phyloP scores from a whole-genome alignment of 2,329 filamentous ascomycete genomes.

The Aspergillus sergii region DNA sequence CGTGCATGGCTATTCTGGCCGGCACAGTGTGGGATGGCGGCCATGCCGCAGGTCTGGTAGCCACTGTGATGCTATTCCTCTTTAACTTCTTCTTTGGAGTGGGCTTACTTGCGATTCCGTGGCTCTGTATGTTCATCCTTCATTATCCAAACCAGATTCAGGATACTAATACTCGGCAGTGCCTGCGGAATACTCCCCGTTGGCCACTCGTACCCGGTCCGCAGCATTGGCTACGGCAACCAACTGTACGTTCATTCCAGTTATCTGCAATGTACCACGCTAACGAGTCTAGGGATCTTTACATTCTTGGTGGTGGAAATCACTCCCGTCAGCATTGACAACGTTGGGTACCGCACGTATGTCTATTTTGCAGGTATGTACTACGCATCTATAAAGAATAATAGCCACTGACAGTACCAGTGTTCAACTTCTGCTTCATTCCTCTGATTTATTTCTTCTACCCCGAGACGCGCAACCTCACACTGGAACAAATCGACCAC shows the following conservation, averaged over 20 bases:
- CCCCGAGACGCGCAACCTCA: conserved; percentile 36
- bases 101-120: conserved; percentile 50
- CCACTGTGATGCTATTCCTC: conserved; percentile 55
- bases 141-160: conserved; percentile 25
- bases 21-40: conserved; percentile 46
- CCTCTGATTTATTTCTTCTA: conserved; percentile 51
- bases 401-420: conserved; percentile 7
- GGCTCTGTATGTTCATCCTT: conserved; percentile 31
- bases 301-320: conserved; percentile 51
- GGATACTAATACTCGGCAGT: conserved; percentile 24
- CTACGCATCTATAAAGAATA: background rate
- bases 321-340: conserved; percentile 48
- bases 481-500: conserved; percentile 39
- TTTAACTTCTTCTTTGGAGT: conserved; percentile 59
- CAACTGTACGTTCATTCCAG: conserved; percentile 37
- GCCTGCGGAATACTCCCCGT: conserved; percentile 49
- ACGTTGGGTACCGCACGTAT: conserved; percentile 45
- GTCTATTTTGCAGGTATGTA: conserved; percentile 43
- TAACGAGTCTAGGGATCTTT: conserved; percentile 41
- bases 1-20: conserved; percentile 52
- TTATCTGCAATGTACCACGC: conserved; percentile 2
- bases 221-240: conserved; percentile 54
- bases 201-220: conserved; percentile 53
- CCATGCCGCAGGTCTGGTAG: conserved; percentile 45
- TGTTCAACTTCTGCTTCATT: conserved; percentile 54